A percentile compares a stretch with the other conserved stretches of the same genome.
phyloP scores from a whole-genome alignment of 1,139 yeast genomes.

The Yamadazyma spencermartinsiae region DNA sequence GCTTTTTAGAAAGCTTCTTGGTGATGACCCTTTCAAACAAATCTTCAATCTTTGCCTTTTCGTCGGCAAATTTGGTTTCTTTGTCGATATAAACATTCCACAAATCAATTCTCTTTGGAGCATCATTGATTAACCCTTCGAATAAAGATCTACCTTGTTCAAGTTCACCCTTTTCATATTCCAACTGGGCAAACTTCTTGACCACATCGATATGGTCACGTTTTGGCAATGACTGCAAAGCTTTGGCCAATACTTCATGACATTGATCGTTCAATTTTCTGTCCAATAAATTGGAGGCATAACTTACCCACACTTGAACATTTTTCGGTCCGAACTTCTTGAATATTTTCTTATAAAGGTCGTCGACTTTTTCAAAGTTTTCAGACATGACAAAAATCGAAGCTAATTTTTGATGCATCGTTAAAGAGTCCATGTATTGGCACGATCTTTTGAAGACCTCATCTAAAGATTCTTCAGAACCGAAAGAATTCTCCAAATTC shows the following conservation, averaged over 20 bases:
- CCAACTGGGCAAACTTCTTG: constrained; percentile 85
- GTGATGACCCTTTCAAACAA: constrained; percentile 77
- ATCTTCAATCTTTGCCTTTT: constrained; percentile 66
- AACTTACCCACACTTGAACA: constrained; percentile 73
- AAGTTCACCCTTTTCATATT: constrained; percentile 80
- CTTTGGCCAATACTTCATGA: constrained; percentile 68
- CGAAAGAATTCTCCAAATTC: constrained; percentile 92
- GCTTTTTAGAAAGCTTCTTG: constrained; percentile 78
- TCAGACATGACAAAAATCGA: constrained; percentile 75
- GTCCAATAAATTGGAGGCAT: constrained; percentile 73
- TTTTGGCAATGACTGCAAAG: constrained; percentile 72
- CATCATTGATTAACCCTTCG: constrained; percentile 88
- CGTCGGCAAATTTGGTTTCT: constrained; percentile 68
- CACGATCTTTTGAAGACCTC: constrained; percentile 79
- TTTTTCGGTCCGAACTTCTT: constrained; percentile 76
- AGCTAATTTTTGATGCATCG: constrained; percentile 77
- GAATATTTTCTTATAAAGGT: constrained; percentile 61
- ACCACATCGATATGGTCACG: constrained; percentile 79
- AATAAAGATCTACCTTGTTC: constrained; percentile 95
- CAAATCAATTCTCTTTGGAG: constrained; percentile 87
- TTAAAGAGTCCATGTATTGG: constrained; percentile 86
- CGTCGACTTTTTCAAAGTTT: constrained; percentile 68
- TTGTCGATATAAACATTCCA: constrained; percentile 96
- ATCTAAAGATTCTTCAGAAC: constrained; percentile 78
- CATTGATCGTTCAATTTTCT: constrained; percentile 59